A percentile compares a stretch with the other conserved stretches of the same genome.
Evolutionary conservation across 768 basidiomycete species (phyloP).

Genomic region (Boletus sp.): DNA sequence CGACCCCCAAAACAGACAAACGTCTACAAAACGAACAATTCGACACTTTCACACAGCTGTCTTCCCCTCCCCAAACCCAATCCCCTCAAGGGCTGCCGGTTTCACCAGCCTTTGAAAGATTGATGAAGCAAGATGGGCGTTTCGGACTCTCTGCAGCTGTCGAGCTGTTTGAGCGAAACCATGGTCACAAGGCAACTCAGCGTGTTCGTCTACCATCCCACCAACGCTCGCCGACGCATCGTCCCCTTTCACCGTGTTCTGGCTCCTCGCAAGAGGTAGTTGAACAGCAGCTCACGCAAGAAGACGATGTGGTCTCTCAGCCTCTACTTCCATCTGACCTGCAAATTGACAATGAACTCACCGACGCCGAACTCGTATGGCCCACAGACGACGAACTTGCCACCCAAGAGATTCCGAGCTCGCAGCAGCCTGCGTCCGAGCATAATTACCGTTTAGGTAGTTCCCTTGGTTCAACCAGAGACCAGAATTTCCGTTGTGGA

Average conservation of each 20-base stretch:
- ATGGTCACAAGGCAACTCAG: conserved; percentile 2
- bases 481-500: conserved; percentile 18
- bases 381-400: conserved; percentile 22
- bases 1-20: neutral
- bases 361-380: conserved; percentile 27
- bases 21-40: conserved; percentile 4
- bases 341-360: conserved; percentile 5
- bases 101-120: conserved; percentile 23
- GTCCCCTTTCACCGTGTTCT: conserved; percentile 29
- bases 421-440: neutral
- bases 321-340: neutral
- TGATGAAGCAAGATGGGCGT: conserved; percentile 9
- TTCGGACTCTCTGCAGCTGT: conserved; percentile 13
- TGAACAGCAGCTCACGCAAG: conserved; percentile 50
- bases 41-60: conserved; percentile 18
- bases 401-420: neutral
- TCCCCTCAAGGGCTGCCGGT: conserved; percentile 13
- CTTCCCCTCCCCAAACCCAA: conserved; percentile 17
- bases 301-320: conserved; percentile 18
- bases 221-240: conserved; percentile 5
- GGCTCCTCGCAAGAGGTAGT: conserved; percentile 42
- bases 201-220: neutral
- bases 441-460: neutral
- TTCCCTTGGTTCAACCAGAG: conserved; percentile 10
- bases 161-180: conserved; percentile 20